Evolutionary conservation across 2,329 filamentous ascomycete genomes (phyloP).

Genomic region (Stromatinia cepivora): DNA sequence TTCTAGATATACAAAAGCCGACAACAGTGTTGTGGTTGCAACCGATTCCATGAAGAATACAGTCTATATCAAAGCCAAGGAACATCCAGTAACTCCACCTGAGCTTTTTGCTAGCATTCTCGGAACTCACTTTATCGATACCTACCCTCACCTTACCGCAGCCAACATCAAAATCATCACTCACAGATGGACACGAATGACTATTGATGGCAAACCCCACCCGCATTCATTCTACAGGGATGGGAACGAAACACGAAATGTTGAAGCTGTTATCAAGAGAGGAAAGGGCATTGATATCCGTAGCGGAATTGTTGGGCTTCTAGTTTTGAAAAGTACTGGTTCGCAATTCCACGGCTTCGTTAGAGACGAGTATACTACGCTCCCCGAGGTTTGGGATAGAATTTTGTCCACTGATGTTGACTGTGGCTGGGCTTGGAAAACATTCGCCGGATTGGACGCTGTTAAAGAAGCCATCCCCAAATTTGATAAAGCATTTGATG

Average conservation of each 20-base stretch:
- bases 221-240: constrained; percentile 94
- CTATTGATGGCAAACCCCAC: constrained; percentile 82
- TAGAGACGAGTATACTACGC: constrained; percentile 87
- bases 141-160: constrained; percentile 82
- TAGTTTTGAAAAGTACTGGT: constrained; percentile 94
- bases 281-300: constrained; percentile 70
- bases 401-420: constrained; percentile 94
- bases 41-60: constrained; percentile 99
- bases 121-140: constrained; percentile 83
- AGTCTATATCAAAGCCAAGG: constrained; percentile 91
- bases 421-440: constrained; percentile 80
- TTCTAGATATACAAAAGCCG: constrained; percentile 80
- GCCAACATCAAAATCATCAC: constrained; percentile 80
- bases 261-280: constrained; percentile 69
- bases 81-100: constrained; percentile 86
- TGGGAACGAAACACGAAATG: constrained; percentile 81
- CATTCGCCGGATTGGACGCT: constrained; percentile 64
- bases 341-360: constrained; percentile 96
- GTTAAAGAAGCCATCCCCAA: constrained; percentile 62
- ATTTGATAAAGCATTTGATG: constrained; percentile 79
- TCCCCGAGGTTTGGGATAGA: constrained; percentile 89
- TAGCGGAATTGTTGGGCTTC: constrained; percentile 76
- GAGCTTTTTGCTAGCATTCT: constrained; percentile 88
- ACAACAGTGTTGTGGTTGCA: constrained; percentile 93
- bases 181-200: constrained; percentile 90